Conservation (phyloP, 2,329 filamentous ascomycete species). For the Fusarium sublunatum region DNA sequence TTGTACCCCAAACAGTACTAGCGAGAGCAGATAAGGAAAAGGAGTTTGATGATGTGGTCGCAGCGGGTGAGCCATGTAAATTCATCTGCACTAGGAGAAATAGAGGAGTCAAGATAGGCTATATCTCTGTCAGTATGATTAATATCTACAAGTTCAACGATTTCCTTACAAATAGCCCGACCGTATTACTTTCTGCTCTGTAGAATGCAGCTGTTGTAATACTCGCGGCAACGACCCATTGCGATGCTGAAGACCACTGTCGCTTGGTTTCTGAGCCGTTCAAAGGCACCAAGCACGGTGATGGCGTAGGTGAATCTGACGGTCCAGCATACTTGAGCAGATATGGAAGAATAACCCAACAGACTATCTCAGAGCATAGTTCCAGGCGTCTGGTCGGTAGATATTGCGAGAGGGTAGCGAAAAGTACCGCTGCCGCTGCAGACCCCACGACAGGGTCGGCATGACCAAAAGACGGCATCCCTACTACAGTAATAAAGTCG, state of each 20-base stretch:
- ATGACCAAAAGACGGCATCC: not conserved
- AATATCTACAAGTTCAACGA: fast-evolving
- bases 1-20: conserved; percentile 2
- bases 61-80: not conserved
- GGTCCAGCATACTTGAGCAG: conserved; percentile 27
- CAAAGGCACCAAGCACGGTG: not conserved
- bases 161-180: conserved; percentile 11
- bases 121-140: not conserved
- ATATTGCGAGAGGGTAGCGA: conserved; percentile 38
- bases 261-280: not conserved
- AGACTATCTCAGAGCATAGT: conserved; percentile 49
- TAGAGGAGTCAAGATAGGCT: conserved; percentile 45
- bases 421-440: conserved; percentile 42
- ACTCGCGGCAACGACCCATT: conserved; percentile 26
- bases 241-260: not conserved
- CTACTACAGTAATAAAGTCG: not conserved
- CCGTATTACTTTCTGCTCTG: conserved; percentile 23
- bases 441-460: conserved; percentile 9
- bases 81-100: conserved; percentile 30
- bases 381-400: conserved; percentile 41
- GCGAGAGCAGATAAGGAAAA: not conserved
- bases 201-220: conserved; percentile 25
- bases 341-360: conserved; percentile 48
- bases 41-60: not conserved
- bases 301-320: too few relatives aligned